phyloP scores from a whole-genome alignment of 768 basidiomycete genomes.

The Peribolospora baueri region DNA sequence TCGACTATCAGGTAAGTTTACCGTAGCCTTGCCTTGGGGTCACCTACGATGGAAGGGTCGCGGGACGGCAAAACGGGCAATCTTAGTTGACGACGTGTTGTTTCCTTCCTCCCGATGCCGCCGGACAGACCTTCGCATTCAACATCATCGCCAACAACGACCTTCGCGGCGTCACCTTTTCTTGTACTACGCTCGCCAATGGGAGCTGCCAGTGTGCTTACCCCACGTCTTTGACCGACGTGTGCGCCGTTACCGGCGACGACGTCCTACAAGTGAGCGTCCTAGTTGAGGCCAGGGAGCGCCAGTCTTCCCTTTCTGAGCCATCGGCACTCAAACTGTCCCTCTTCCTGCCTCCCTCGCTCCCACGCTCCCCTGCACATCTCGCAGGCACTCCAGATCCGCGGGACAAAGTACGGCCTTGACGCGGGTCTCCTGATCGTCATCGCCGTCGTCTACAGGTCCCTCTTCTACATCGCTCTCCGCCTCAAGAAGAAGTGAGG shows the following conservation, averaged over 20 bases:
- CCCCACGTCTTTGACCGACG: slow-evolving; percentile 25
- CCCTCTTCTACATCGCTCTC: slow-evolving; percentile 18
- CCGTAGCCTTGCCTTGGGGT: slow-evolving; percentile 18
- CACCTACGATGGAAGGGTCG: slow-evolving; percentile 18
- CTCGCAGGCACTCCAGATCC: slow-evolving; percentile 25
- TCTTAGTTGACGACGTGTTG: background rate
- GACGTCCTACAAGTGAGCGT: slow-evolving; percentile 23
- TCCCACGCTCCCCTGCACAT: background rate
- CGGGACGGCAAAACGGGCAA: too few species aligned
- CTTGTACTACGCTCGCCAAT: slow-evolving; percentile 21
- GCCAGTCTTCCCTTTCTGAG: too few species aligned
- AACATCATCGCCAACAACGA: slow-evolving; percentile 24
- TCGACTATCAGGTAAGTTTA: slow-evolving; percentile 31
- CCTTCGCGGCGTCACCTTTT: slow-evolving; percentile 26
- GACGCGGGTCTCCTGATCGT: slow-evolving; percentile 27
- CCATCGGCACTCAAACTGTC: too few species aligned
- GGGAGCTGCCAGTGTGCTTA: slow-evolving; percentile 29
- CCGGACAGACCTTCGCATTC: slow-evolving; percentile 13
- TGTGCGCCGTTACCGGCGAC: slow-evolving; percentile 28
- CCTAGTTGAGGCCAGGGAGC: too few species aligned
- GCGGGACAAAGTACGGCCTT: slow-evolving; percentile 24
- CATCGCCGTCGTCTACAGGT: slow-evolving; percentile 27
- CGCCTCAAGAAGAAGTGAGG: slow-evolving; percentile 4
- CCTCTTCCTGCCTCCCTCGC: too few species aligned
- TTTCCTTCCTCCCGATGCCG: background rate